Evolutionary conservation across 495 filamentous ascomycete species (phyloP).

Genomic region (Parachaetomium inaequale): DNA sequence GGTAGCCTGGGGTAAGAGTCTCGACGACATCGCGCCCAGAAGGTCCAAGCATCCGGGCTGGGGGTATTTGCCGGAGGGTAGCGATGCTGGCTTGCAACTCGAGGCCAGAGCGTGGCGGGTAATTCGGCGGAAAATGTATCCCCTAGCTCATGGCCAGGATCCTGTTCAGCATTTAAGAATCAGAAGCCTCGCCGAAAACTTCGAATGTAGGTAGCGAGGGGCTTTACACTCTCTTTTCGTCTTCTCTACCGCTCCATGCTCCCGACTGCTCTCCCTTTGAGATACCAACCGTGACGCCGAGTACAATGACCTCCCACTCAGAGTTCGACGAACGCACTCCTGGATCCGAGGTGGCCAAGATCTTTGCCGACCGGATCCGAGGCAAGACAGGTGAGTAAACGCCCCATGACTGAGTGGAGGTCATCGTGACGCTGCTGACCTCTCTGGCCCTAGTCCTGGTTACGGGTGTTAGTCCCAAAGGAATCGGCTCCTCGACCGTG

Average conservation of each 20-base stretch:
- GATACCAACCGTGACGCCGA: no score
- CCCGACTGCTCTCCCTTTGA: no score
- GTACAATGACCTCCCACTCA: conserved; percentile 39
- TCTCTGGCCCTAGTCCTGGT: conserved; percentile 33
- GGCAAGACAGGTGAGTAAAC: conserved; percentile 36
- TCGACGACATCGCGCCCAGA: not conserved
- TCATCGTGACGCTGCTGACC: not conserved
- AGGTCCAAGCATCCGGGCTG: no score
- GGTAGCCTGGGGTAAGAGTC: not conserved
- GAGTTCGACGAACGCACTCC: conserved; percentile 45
- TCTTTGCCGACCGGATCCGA: conserved; percentile 40
- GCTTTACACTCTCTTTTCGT: not conserved
- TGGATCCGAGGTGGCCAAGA: conserved; percentile 41
- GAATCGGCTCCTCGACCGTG: conserved; percentile 52
- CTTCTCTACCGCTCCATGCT: not conserved
- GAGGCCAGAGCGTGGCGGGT: not conserved
- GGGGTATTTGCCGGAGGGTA: not conserved
- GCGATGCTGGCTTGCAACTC: not conserved
- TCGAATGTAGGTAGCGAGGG: no score
- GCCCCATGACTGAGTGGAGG: not conserved
- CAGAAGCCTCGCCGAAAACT: no score
- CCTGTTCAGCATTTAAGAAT: not conserved
- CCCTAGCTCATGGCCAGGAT: not conserved
- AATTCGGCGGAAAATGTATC: conserved; percentile 13
- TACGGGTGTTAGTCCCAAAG: conserved; percentile 51